Evolutionary conservation across 2,329 filamentous ascomycete genomes (phyloP).

Genomic region (Aciculosporium take): DNA sequence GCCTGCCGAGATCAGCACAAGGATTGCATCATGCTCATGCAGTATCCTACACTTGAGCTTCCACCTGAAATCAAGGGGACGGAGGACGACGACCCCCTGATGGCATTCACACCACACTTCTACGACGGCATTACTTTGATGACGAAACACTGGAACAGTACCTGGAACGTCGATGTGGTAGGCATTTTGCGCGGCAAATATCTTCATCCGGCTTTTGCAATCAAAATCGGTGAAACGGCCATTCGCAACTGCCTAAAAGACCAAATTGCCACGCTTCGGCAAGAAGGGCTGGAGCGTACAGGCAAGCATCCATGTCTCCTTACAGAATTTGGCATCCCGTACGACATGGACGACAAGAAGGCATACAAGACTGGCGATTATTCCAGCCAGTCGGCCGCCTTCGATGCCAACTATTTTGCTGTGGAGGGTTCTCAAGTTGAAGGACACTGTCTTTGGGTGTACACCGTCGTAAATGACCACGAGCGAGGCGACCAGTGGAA

Average conservation of each 20-base stretch:
- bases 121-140: conserved; percentile 95
- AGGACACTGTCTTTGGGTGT: conserved; percentile 83
- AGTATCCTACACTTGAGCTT: conserved; percentile 82
- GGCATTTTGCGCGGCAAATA: conserved; percentile 84
- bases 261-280: conserved; percentile 66
- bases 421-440: conserved; percentile 72
- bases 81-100: conserved; percentile 70
- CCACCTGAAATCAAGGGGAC: conserved; percentile 81
- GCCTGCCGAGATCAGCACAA: conserved; percentile 64
- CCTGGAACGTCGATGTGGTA: conserved; percentile 93
- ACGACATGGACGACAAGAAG: conserved; percentile 95
- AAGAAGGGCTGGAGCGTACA: conserved; percentile 80
- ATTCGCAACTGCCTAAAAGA: conserved; percentile 89
- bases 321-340: conserved; percentile 94
- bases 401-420: conserved; percentile 93
- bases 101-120: conserved; percentile 90
- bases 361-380: conserved; percentile 95
- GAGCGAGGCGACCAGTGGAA: conserved; percentile 92
- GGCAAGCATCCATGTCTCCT: conserved; percentile 80
- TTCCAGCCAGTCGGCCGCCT: conserved; percentile 75
- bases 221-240: conserved; percentile 83
- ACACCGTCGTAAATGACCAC: conserved; percentile 72
- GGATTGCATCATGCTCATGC: conserved; percentile 75
- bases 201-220: conserved; percentile 73
- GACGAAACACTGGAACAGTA: conserved; percentile 97